Evolutionary conservation across 2,329 filamentous ascomycete species (phyloP), one percentile per base, ranked within the genome.

Genomic region (Neonectria punicea): DNA sequence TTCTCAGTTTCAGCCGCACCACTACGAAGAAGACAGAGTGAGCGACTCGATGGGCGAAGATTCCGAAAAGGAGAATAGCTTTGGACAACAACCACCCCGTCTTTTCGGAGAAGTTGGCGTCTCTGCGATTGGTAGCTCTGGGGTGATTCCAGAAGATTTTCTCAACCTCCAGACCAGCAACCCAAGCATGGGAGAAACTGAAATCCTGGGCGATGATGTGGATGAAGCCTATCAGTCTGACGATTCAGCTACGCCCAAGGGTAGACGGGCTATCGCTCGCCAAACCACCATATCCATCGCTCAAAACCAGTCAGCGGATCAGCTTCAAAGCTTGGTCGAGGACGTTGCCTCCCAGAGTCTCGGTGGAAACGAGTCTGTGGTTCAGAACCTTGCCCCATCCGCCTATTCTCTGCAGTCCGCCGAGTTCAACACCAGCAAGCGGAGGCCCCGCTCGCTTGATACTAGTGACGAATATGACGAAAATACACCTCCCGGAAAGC

Each of bases 61-160:
- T 65, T 93, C 91, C 5, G 93, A 94, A 76, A 93, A 93, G 73
- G 92, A 94, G 76, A 94, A 93, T 8, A 86, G 88, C 54, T 91
- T 91, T 78, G 88, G 92, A 51, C 89, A 89, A 80, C 89, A 77
- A 5, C 78, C 75, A 3, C 81, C 77, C 3, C 81, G 81, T 10
- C 76, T 89, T 2, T 89, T 88, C 73, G 87, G 87, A 2, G 87
- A 89, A 66, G 83, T 89, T 6, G 83, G 83, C 18, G 77, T 79
- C 18, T 89, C 86, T 5, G 85, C 83, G 0, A 77, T 88, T 18
- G 84, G 84, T 13, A 87, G 84, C 72, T 86, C 85, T 8, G 86
- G 85, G 6, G 83, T 77, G 10, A 82, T 88, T 43, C 78, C 81
- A 0, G 80, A 82, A 54, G 79, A 83, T 30, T 81, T 80, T 11